Evolutionary conservation across 164 flowering plant genomes (phyloP).

Genomic region (Liquidambar formosana): DNA sequence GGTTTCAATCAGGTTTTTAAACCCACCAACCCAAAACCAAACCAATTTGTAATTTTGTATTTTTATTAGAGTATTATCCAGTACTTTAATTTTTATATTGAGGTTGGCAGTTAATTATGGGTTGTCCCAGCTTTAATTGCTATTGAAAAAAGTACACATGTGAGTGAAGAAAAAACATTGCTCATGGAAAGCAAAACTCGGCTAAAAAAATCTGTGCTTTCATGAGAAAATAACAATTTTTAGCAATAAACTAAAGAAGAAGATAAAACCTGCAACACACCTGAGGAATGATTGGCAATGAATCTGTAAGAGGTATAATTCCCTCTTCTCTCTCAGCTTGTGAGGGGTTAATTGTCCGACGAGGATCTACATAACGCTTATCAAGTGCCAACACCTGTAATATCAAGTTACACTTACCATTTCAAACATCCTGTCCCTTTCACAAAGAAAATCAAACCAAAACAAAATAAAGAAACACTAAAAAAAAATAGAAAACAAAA

Average conservation of each 20-base stretch:
- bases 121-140: neutral
- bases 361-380: slow-evolving; percentile 90
- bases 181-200: too few relatives aligned
- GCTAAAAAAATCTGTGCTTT: neutral
- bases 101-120: neutral
- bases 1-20: neutral
- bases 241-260: slow-evolving; percentile 6
- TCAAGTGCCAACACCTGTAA: slow-evolving; percentile 90
- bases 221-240: neutral
- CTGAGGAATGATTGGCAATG: slow-evolving; percentile 94
- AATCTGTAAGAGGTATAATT: slow-evolving; percentile 84
- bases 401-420: neutral
- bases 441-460: neutral
- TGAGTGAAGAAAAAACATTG: too few relatives aligned
- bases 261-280: slow-evolving; percentile 41
- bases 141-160: too few relatives aligned
- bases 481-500: neutral
- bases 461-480: neutral
- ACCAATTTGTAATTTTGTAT: neutral
- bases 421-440: too few relatives aligned
- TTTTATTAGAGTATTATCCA: too few relatives aligned
- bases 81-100: neutral
- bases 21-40: neutral
- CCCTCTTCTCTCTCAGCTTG: slow-evolving; percentile 93
- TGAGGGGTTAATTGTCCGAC: slow-evolving; percentile 77